Evolutionary conservation across 2,329 filamentous ascomycete genomes (phyloP).

Genomic region (Sporothrix pallida): DNA sequence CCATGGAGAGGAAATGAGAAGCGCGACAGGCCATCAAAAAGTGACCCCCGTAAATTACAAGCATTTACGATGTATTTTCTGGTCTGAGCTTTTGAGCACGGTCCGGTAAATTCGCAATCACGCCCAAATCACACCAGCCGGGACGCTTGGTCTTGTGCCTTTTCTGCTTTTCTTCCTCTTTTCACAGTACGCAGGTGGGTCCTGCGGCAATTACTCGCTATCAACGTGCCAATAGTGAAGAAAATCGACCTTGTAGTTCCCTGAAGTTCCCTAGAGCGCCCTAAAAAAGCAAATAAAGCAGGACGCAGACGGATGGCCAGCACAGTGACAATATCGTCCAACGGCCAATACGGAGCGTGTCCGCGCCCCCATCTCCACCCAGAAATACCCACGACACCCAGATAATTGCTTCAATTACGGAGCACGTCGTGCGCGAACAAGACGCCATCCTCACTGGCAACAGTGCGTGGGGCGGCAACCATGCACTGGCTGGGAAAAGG

Average conservation of each 20-base stretch:
- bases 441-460: conserved; percentile 14
- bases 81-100: conserved; percentile 22
- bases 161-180: background rate
- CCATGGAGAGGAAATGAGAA: background rate
- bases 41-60: conserved; percentile 18
- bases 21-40: background rate
- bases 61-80: background rate
- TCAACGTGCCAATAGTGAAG: background rate
- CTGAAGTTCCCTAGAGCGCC: background rate
- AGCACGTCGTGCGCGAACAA: conserved; percentile 18
- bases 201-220: conserved; percentile 21
- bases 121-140: conserved; percentile 25
- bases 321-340: background rate
- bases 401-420: conserved; percentile 16
- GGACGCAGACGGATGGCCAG: too few species aligned
- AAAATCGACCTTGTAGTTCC: background rate
- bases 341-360: conserved; percentile 6
- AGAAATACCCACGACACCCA: background rate
- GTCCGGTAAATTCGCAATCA: conserved; percentile 30
- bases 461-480: background rate
- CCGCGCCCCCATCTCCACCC: conserved; percentile 13
- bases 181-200: conserved; percentile 12
- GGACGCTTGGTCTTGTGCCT: conserved; percentile 2
- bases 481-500: conserved; percentile 25
- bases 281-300: background rate